Conservation (phyloP, 2,329 filamentous ascomycete genomes). For the Neopestalotiopsis clavispora region DNA sequence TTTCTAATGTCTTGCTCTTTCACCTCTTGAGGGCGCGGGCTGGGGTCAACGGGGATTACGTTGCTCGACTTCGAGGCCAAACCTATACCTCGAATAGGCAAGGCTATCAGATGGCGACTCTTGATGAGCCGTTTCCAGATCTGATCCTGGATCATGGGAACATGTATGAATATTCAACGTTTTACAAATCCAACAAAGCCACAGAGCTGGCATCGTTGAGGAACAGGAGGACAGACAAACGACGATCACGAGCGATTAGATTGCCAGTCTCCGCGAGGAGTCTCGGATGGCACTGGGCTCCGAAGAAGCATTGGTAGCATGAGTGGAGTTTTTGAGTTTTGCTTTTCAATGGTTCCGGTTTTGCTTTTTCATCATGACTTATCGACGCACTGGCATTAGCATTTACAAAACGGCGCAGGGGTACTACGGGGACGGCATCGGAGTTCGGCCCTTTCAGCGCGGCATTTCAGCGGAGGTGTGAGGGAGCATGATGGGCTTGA, state of each 20-base stretch:
- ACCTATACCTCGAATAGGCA: background rate
- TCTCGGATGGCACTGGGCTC: background rate
- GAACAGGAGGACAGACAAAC: background rate
- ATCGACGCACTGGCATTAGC: background rate
- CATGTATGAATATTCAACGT: constrained; percentile 15
- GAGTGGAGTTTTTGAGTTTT: constrained; percentile 7
- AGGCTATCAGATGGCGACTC: background rate
- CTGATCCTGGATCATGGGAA: background rate
- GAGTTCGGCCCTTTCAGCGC: background rate
- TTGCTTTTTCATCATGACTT: constrained; percentile 4
- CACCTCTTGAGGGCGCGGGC: constrained; percentile 10
- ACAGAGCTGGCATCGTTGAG: background rate
- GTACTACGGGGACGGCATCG: background rate
- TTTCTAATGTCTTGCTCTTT: constrained; percentile 9
- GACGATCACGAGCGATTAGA: background rate
- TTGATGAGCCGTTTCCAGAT: background rate
- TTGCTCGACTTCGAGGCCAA: constrained; percentile 2
- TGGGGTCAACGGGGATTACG: constrained; percentile 17
- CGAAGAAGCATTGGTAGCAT: background rate
- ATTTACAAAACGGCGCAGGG: background rate
- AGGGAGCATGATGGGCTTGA: background rate
- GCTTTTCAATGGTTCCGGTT: background rate
- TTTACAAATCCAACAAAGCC: background rate
- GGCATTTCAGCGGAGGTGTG: background rate
- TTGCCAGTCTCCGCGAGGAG: background rate